These are phyloP conservation scores for Ophiosphaerella narmari DNA, from an alignment of 2,329 filamentous ascomycete genomes.

Conservation along the genomic window DNA sequence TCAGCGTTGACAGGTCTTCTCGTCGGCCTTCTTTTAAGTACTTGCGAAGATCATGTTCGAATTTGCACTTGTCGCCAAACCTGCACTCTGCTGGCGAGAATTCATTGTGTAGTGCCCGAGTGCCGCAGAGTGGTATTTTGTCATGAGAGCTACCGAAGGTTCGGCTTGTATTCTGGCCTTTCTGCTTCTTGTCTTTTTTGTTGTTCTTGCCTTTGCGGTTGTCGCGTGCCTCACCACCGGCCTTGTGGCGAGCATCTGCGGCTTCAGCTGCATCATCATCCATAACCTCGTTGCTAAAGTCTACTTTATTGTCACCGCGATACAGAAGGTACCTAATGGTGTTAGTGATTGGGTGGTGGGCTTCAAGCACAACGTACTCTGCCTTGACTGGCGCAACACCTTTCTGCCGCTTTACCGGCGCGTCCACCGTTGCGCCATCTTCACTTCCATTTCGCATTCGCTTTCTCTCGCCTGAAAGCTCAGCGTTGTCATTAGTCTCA, in stretches of 20 bases:
- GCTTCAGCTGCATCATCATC: conserved; percentile 65
- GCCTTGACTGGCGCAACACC: conserved; percentile 73
- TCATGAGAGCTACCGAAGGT: conserved; percentile 82
- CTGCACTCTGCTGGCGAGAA: conserved; percentile 78
- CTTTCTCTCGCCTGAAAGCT: conserved; percentile 42
- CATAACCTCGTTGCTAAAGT: conserved; percentile 33
- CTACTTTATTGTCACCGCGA: conserved; percentile 29
- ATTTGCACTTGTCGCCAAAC: conserved; percentile 80
- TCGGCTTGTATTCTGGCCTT: conserved; percentile 82
- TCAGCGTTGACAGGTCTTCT: conserved; percentile 76
- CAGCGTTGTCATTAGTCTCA: conserved; percentile 28
- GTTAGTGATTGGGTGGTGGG: conserved; percentile 21
- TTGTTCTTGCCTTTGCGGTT: conserved; percentile 51
- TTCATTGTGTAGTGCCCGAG: conserved; percentile 71
- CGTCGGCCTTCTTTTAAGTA: conserved; percentile 84
- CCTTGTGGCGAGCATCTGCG: conserved; percentile 54
- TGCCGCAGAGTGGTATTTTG: conserved; percentile 76
- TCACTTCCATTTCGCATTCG: conserved; percentile 39
- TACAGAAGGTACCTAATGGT: conserved; percentile 40
- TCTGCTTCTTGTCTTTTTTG: conserved; percentile 67
- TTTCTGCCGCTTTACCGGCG: conserved; percentile 40
- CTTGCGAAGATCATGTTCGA: conserved; percentile 80
- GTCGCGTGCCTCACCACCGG: conserved; percentile 33
- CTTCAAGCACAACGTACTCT: conserved; percentile 58
- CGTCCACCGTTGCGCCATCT: conserved; percentile 33